Evolutionary conservation across 768 basidiomycete genomes (phyloP).

Genomic region (Tulasnella sp.): DNA sequence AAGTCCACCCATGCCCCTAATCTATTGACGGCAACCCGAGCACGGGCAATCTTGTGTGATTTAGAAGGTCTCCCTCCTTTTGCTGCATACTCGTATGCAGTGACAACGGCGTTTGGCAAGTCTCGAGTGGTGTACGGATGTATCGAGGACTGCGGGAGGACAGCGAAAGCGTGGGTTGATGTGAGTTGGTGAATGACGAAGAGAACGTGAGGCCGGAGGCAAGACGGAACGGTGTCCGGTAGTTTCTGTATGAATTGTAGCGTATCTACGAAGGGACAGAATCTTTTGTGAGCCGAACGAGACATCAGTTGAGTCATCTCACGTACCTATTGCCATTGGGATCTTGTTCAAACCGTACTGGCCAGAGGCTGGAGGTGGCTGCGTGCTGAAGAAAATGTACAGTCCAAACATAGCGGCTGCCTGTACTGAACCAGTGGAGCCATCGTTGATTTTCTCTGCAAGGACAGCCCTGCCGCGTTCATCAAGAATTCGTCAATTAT

Average conservation of each 20-base stretch:
- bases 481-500: neutral
- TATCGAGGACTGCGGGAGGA: conserved; percentile 36
- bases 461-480: neutral
- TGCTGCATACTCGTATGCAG: conserved; percentile 4
- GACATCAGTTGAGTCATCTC: neutral
- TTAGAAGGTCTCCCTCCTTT: conserved; percentile 4
- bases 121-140: conserved; percentile 9
- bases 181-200: conserved; percentile 39
- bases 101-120: neutral
- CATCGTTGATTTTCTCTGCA: neutral
- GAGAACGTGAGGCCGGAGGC: conserved; percentile 40
- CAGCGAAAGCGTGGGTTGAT: conserved; percentile 42
- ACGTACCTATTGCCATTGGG: conserved; percentile 49
- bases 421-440: neutral
- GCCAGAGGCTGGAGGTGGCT: conserved; percentile 46
- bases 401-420: conserved; percentile 9
- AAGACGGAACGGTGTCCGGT: conserved; percentile 35
- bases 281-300: neutral
- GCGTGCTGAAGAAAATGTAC: conserved; percentile 54
- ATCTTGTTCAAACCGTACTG: conserved; percentile 43
- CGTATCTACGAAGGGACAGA: conserved; percentile 36
- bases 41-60: neutral
- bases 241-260: conserved; percentile 40
- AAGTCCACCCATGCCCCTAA: conserved; percentile 3
- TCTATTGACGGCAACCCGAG: conserved; percentile 3